Evolutionary conservation across 176 grass and related monocot genomes (phyloP).

Genomic region (Echinochloa phyllopogon): DNA sequence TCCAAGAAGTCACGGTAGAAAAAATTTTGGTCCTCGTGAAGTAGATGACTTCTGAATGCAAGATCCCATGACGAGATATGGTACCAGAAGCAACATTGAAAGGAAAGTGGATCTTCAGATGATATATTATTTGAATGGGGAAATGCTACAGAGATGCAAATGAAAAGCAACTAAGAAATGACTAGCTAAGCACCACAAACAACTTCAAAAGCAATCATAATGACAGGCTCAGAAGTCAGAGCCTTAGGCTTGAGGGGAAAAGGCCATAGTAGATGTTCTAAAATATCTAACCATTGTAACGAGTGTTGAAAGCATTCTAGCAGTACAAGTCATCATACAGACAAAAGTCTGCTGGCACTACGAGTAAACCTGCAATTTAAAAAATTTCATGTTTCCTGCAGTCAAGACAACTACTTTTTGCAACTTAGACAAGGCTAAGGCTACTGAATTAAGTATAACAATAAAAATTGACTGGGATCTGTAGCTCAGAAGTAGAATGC

Average conservation of each 20-base stretch:
- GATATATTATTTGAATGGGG: background rate
- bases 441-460: background rate
- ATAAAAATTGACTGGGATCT: background rate
- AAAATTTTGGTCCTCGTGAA: background rate
- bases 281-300: background rate
- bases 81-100: background rate
- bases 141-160: background rate
- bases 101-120: background rate
- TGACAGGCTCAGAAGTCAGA: background rate
- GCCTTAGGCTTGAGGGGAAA: background rate
- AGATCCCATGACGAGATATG: background rate
- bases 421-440: conserved; percentile 6
- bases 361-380: background rate
- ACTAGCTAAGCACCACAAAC: background rate
- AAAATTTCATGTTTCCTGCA: background rate
- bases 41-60: background rate
- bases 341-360: background rate
- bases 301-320: background rate
- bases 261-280: conserved; percentile 8
- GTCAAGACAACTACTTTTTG: conserved; percentile 3
- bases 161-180: background rate
- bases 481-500: conserved; percentile 14
- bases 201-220: background rate
- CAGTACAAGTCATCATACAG: conserved; percentile 10
- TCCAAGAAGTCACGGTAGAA: background rate